Evolutionary conservation across 768 basidiomycete genomes (phyloP).

Genomic region (Paxillus ammoniavirescens): DNA sequence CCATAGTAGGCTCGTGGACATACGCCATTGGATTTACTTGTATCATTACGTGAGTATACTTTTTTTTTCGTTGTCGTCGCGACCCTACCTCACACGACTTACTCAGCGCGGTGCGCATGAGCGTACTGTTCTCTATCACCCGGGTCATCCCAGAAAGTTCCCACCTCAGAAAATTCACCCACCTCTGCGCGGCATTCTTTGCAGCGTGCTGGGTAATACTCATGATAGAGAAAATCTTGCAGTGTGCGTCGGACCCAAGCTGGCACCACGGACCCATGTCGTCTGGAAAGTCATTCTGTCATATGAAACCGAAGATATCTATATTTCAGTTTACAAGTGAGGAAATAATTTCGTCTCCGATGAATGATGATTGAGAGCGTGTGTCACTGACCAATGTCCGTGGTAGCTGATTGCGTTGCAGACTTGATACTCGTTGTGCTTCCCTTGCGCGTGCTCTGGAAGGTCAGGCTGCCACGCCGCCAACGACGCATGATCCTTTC

Average conservation of each 20-base stretch:
- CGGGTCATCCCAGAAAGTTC: neutral
- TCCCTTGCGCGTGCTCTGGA: slow-evolving; percentile 21
- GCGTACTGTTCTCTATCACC: slow-evolving; percentile 11
- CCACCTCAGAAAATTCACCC: neutral
- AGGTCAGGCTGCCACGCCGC: slow-evolving; percentile 15
- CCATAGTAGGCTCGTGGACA: slow-evolving; percentile 1
- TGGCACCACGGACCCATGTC: neutral
- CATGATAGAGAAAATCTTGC: neutral
- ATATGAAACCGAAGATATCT: neutral
- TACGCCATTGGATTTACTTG: neutral
- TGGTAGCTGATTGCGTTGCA: slow-evolving; percentile 17
- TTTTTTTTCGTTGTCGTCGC: neutral
- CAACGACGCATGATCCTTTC: slow-evolving; percentile 24
- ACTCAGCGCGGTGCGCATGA: slow-evolving; percentile 8
- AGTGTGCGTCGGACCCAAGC: neutral
- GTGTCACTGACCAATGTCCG: neutral
- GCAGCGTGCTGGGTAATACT: neutral
- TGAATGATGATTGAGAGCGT: neutral
- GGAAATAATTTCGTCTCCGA: neutral
- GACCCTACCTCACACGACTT: neutral
- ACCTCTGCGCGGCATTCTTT: neutral
- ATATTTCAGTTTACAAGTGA: slow-evolving; percentile 3
- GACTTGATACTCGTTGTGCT: slow-evolving; percentile 15
- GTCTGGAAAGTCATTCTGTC: neutral
- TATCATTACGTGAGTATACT: slow-evolving; percentile 1